phyloP scores from a whole-genome alignment of 495 filamentous ascomycete genomes.

The Hypoxylon fragiforme region DNA sequence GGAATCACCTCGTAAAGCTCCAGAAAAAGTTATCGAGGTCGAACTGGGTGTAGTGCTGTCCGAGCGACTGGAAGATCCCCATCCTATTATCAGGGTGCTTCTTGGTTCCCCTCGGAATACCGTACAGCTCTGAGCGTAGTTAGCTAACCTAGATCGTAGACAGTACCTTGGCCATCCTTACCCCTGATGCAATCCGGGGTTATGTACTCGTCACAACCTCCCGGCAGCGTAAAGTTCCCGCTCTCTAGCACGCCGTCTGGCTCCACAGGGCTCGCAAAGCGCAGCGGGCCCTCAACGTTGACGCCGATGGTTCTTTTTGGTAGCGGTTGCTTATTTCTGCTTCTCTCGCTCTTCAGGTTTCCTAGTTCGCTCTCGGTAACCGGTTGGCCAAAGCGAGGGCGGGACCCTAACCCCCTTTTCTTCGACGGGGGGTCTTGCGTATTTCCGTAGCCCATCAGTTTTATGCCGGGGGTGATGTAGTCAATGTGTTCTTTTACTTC shows the following conservation, averaged over 20 bases:
- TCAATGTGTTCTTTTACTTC: constrained; percentile 57
- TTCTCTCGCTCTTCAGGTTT: constrained; percentile 25
- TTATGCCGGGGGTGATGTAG: constrained; percentile 62
- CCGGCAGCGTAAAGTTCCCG: constrained; percentile 28
- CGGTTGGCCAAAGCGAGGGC: constrained; percentile 3
- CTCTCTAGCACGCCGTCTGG: constrained; percentile 20
- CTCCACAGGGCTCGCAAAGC: constrained; percentile 25
- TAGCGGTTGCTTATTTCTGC: not conserved
- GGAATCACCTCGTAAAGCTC: constrained; percentile 47
- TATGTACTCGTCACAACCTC: constrained; percentile 36
- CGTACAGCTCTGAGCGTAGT: constrained; percentile 29
- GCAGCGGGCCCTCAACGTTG: constrained; percentile 26
- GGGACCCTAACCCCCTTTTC: not conserved
- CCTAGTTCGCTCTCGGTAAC: constrained; percentile 18
- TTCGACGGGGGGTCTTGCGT: constrained; percentile 14
- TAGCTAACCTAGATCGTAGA: not conserved
- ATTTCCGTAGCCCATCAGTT: constrained; percentile 42
- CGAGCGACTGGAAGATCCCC: constrained; percentile 40
- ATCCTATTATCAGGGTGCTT: constrained; percentile 36
- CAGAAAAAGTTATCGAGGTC: constrained; percentile 64
- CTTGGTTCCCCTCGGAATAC: constrained; percentile 34
- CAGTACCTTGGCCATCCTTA: constrained; percentile 1
- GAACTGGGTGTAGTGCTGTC: constrained; percentile 49
- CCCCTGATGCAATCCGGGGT: constrained; percentile 39
- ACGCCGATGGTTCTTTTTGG: constrained; percentile 12